Percentiles rank a stretch among this genome's conserved stretches.
phyloP scores from a whole-genome alignment of 768 basidiomycete genomes.

The Kwoniella newhampshirensis region DNA sequence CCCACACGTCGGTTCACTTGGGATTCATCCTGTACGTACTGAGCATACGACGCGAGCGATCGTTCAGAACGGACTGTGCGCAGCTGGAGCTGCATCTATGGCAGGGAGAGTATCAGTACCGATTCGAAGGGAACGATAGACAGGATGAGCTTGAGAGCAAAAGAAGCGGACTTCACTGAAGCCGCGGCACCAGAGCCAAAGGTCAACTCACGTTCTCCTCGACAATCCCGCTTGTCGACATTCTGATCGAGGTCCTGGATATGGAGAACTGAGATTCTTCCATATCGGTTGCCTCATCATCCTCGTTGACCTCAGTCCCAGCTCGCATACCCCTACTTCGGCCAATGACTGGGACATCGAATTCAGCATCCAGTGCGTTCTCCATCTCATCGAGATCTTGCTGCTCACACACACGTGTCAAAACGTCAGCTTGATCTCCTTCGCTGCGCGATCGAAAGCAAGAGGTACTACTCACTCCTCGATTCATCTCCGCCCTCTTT shows the following conservation, averaged over 20 bases:
- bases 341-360: background rate
- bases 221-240: background rate
- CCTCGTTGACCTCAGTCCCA: conserved; percentile 13
- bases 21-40: conserved; percentile 28
- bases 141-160: background rate
- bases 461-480: conserved; percentile 27
- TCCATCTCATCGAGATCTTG: background rate
- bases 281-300: conserved; percentile 10
- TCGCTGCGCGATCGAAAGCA: too few species aligned
- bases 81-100: background rate
- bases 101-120: background rate
- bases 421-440: background rate
- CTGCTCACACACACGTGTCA: conserved; percentile 4
- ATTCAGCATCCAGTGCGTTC: too few species aligned
- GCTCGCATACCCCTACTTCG: background rate
- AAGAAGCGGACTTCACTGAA: background rate
- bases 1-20: conserved; percentile 22
- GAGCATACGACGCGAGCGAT: conserved; percentile 13
- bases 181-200: too few species aligned
- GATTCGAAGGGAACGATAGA: too few species aligned
- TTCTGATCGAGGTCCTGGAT: background rate
- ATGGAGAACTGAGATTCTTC: conserved; percentile 14
- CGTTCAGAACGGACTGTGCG: background rate
- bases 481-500: conserved; percentile 19
- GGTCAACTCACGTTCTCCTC: conserved; percentile 7